A percentile compares a stretch with the other conserved stretches of the same genome.
These are phyloP conservation scores for Zizania latifolia DNA, from an alignment of 176 grass and related monocot species.

Conservation along the genomic window DNA sequence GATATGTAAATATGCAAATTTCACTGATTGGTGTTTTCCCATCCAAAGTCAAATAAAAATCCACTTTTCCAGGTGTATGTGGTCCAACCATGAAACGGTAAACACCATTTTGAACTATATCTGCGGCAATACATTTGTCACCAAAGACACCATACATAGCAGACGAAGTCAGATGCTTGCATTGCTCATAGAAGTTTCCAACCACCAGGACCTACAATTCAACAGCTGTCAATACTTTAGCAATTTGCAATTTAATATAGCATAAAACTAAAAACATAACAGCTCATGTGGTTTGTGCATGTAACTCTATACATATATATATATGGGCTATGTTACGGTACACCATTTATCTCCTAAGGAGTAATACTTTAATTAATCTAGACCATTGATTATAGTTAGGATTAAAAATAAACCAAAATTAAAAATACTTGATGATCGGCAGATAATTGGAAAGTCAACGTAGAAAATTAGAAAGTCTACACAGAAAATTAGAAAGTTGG, in stretches of 20 bases:
- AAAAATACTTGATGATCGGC: too few species aligned
- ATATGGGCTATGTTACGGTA: too few species aligned
- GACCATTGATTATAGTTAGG: too few species aligned
- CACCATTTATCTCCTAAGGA: too few species aligned
- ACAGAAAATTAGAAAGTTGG: too few species aligned
- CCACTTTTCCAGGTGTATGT: constrained; percentile 54
- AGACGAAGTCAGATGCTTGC: constrained; percentile 43
- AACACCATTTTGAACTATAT: constrained; percentile 69
- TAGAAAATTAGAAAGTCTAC: too few species aligned
- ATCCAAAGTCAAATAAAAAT: constrained; percentile 81
- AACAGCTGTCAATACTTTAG: constrained; percentile 22
- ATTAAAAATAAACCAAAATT: too few species aligned
- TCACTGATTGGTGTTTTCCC: constrained; percentile 69
- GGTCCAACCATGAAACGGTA: constrained; percentile 49
- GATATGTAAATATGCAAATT: constrained; percentile 70
- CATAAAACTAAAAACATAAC: not conserved
- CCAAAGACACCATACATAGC: constrained; percentile 64
- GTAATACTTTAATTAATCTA: too few species aligned
- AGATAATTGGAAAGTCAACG: too few species aligned
- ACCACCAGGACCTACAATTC: constrained; percentile 69
- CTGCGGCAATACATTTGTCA: constrained; percentile 44
- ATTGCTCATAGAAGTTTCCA: constrained; percentile 56
- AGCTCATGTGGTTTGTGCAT: not conserved
- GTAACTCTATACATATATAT: not conserved
- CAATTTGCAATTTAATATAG: constrained; percentile 9